Base-by-base conservation (phyloP, 2,329 filamentous ascomycete genomes). In the Alternaria ventricosa region DNA sequence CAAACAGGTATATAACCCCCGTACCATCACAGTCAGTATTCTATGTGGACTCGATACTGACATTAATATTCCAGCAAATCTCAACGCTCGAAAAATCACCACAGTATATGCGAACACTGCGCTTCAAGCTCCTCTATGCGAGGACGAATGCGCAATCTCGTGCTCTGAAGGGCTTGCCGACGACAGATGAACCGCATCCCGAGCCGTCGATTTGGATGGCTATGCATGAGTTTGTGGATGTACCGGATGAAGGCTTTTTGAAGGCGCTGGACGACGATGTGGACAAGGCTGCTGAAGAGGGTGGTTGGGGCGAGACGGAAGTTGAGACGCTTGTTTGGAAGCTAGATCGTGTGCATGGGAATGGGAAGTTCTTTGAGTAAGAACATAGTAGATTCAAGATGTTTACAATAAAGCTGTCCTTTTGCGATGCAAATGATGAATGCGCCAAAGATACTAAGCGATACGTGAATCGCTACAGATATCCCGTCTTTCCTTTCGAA, bases 121-220 rank as follows among this genome's bases (percentile, higher is more conserved):
- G 59, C 43, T 76, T 73, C 58, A 66, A 61, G 20, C 65, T 78
- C 4, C 61, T 72, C 2, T 74, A 72, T 43, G 73, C 75, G 12
- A 66, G 75, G 12, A 74, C 74, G 6, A 78, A 76, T 61, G 74
- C 74, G 5, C 73, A 77, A 46, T 77, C 73, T 27, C 64, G 73
- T 25, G 68, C 62, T 25, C 44, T 76, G 44, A 78, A 77, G 50
- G 76, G 75, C 0, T 56, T 78, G 4, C 65, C 73, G 6, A 67
- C 71, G 6, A 72, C 67, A 4, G 66, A 64, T 22, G 73, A 73
- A 49, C 67, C 73, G 1, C 55, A 57, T 36, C 70, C 71, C 18
- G 72, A 76, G 27, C 70, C 70, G 10, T 67, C 69, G 5, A 75
- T 68, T 10, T 77, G 72, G 72, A 46, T 72, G 36, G 70, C 67